Conservation (phyloP, 148 eudicot genomes). For the Agrostemma githago region DNA sequence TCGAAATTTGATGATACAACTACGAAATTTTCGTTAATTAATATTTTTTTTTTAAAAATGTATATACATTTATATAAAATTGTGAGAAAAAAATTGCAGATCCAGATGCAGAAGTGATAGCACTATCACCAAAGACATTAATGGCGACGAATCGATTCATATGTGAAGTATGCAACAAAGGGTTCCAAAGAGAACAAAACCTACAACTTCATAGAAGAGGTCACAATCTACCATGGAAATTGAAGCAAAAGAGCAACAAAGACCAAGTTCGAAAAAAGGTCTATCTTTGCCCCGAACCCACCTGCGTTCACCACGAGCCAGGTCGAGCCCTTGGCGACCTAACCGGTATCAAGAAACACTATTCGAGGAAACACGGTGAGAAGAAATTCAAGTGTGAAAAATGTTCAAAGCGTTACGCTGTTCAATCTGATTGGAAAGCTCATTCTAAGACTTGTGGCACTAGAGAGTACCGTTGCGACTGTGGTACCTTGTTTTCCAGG, state of each 20-base stretch:
- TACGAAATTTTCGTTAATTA: too few relatives aligned
- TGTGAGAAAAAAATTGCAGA: conserved; percentile 13
- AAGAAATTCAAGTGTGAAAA: conserved; percentile 47
- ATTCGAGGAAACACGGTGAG: conserved; percentile 45
- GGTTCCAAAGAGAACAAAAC: conserved; percentile 50
- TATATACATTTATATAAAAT: background rate
- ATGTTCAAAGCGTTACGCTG: conserved; percentile 44
- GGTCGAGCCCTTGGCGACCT: conserved; percentile 47
- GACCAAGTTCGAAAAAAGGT: conserved; percentile 38
- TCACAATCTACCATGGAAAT: conserved; percentile 52
- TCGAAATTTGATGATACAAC: too few relatives aligned
- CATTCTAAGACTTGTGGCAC: conserved; percentile 50
- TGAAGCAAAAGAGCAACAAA: conserved; percentile 38
- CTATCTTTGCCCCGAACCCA: conserved; percentile 46
- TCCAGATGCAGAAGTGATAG: conserved; percentile 52
- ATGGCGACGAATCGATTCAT: conserved; percentile 48
- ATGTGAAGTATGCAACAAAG: conserved; percentile 50
- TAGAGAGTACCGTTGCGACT: conserved; percentile 42
- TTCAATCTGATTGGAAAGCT: conserved; percentile 52
- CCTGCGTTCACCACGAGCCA: conserved; percentile 45
- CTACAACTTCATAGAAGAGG: conserved; percentile 50
- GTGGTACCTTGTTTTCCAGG: conserved; percentile 49
- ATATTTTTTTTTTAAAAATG: background rate
- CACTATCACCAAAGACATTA: conserved; percentile 43
- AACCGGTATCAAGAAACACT: conserved; percentile 50